A percentile compares a stretch with the other conserved stretches of the same genome.
Conservation (phyloP, 345 rosid species). For the Citrus cavaleriei region DNA sequence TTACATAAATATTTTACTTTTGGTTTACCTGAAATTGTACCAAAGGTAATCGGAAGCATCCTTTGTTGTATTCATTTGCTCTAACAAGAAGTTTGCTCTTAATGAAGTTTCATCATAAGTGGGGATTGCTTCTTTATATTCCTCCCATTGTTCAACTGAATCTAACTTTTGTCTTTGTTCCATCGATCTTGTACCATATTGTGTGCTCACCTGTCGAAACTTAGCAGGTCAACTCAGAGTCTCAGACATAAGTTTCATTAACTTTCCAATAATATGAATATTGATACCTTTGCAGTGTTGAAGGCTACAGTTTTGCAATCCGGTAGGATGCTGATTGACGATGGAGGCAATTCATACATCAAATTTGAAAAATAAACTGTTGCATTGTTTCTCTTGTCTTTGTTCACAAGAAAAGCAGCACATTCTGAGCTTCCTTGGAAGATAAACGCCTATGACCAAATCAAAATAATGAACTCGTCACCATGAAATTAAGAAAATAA, state of each 20-base stretch:
- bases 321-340: constrained; percentile 48
- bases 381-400: constrained; percentile 3
- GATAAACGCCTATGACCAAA: constrained; percentile 20
- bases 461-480: background rate
- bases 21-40: constrained; percentile 41
- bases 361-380: constrained; percentile 24
- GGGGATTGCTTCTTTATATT: constrained; percentile 34
- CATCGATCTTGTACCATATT: constrained; percentile 25
- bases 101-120: constrained; percentile 27
- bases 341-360: constrained; percentile 26
- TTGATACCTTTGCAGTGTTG: constrained; percentile 26
- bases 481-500: background rate
- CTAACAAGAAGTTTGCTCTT: constrained; percentile 32
- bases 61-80: constrained; percentile 40
- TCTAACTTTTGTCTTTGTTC: constrained; percentile 19
- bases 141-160: constrained; percentile 27
- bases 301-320: constrained; percentile 38
- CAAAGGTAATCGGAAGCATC: constrained; percentile 57
- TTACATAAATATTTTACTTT: background rate
- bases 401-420: constrained; percentile 40
- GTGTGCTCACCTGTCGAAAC: constrained; percentile 31
- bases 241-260: too few species aligned
- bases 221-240: too few species aligned
- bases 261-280: too few species aligned
- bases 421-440: constrained; percentile 30